Conservation (phyloP, 129 eudicot genomes). For the Chrysanthemum makinoi region DNA sequence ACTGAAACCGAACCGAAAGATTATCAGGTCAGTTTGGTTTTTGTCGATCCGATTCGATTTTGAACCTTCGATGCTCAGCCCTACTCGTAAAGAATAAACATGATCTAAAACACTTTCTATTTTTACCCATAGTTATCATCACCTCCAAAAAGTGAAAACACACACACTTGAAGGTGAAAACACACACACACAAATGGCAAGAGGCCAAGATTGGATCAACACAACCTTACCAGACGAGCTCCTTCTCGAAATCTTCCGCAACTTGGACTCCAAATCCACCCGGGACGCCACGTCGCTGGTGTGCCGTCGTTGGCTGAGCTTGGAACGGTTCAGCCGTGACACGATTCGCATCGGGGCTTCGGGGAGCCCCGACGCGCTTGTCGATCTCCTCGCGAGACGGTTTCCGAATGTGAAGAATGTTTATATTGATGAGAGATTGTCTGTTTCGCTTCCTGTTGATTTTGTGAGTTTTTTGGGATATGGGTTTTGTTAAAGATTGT, state of each 20-base stretch:
- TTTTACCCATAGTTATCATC: too few relatives aligned
- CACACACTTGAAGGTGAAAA: too few relatives aligned
- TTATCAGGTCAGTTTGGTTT: too few relatives aligned
- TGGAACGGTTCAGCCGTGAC: slow-evolving; percentile 80
- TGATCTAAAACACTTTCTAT: too few relatives aligned
- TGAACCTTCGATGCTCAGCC: too few relatives aligned
- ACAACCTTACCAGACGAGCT: slow-evolving; percentile 67
- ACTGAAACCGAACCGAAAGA: too few relatives aligned
- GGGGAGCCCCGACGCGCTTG: slow-evolving; percentile 60
- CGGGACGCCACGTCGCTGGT: slow-evolving; percentile 79
- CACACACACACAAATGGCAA: background rate
- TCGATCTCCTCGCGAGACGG: slow-evolving; percentile 51
- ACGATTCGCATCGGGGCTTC: slow-evolving; percentile 88
- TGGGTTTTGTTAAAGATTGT: too few relatives aligned
- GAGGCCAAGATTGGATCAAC: slow-evolving; percentile 61
- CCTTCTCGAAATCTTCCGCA: slow-evolving; percentile 60
- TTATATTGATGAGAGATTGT: slow-evolving; percentile 72
- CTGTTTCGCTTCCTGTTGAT: slow-evolving; percentile 57
- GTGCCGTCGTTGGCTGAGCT: slow-evolving; percentile 77
- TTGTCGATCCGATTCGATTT: too few relatives aligned
- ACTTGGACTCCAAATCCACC: slow-evolving; percentile 50
- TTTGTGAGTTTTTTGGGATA: slow-evolving; percentile 26
- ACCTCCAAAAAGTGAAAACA: too few relatives aligned
- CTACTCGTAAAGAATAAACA: too few relatives aligned
- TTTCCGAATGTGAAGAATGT: slow-evolving; percentile 57